Base-by-base conservation (phyloP, 352 stramenopile species). In the Globisporangium splendens region DNA sequence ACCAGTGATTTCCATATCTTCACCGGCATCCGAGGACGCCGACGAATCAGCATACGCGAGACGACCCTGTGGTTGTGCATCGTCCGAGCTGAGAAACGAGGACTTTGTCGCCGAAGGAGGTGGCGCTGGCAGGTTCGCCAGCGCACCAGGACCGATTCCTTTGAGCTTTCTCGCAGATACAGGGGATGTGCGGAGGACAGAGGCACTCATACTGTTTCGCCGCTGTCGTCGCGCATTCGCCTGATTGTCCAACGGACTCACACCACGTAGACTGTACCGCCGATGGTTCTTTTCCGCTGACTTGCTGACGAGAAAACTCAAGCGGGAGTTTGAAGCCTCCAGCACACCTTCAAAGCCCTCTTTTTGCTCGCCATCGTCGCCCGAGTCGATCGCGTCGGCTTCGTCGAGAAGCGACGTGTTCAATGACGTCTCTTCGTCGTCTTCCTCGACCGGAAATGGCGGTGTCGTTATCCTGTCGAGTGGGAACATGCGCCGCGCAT, bases 1-100 rank as follows among this genome's bases (percentile, higher is more conserved):
- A 4, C 82, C 86, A 1, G 86, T 93, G 53, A 95, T 88, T 31
- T 95, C 86, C 82, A 95, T 95, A 50, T 95, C 86, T 53, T 95
- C 86, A 3, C 78, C 79, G 46, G 79, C 77, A 51, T 90, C 83
- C 0, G 81, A 91, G 11, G 86, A 93, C 20, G 76, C 77, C 0
- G 84, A 93, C 8, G 84, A 93, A 42, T 91, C 84, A 14, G 77
- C 84, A 39, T 89, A 93, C 43, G 81, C 69, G 10, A 59, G 60
- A 18, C 75, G 70, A 15, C 47, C 54, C 56, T 74, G 66, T 31
- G 61, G 48, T 1, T 48, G 28, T 15, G 55, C n/a, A 33, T 75
- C 61, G 0, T 28, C 53, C 1, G 63, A 54, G 28, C 71, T 77
- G 28, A 89, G 63, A 58, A 89, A 91, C 0, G 79, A 73, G 1